Base-by-base conservation (phyloP, 75 land plant genomes). In the Picea glauca region DNA sequence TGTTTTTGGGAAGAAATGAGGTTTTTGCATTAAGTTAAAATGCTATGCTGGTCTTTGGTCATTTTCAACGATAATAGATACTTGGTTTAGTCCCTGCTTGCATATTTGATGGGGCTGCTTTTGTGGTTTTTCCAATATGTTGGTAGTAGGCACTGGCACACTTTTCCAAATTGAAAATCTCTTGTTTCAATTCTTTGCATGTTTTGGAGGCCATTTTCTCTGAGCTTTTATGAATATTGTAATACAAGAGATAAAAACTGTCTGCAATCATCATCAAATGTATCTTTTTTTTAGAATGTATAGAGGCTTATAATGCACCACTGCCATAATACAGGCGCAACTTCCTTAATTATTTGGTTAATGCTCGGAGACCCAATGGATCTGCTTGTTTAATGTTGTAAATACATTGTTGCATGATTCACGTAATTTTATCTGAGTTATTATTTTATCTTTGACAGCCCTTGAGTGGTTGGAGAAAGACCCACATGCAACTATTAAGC, bases 381-480 rank as follows among this genome's bases (percentile, higher is more conserved):
- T 30, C 61, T 30, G 13, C 23, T 14, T 26, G 58, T 74, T 58
- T 54, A 76, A 38, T 15, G 12, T 13, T 40, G 9, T 56, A 38
- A 21, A 21, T 6, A 14, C 32, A 23, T 26, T 56, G 15, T 80
- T 30, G 30, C 33, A 58, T 77, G 15, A 17, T 57, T 85, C 43
- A 13, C 33, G 30, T 32, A 21, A 54, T 43, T 15, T 72, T 38
- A 33, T 66, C 15, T 66, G 23, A 5, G 7, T 78, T 72, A 12
- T 66, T 72, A 11, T 68, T 77, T 31, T 30, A 78, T 77, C 23
- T 13, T 58, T 12, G 85, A 72, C 93, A 94, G 98, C 83, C 75
- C 81, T 96, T 79, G 63, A 79, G 33, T 94, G 99, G 99, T 70
- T 96, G 73, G 95, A 92, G 77, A 60, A 87, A 15, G 93, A 96